phyloP scores from a whole-genome alignment of 2,329 filamentous ascomycete species.

The Alternaria gansuensis region DNA sequence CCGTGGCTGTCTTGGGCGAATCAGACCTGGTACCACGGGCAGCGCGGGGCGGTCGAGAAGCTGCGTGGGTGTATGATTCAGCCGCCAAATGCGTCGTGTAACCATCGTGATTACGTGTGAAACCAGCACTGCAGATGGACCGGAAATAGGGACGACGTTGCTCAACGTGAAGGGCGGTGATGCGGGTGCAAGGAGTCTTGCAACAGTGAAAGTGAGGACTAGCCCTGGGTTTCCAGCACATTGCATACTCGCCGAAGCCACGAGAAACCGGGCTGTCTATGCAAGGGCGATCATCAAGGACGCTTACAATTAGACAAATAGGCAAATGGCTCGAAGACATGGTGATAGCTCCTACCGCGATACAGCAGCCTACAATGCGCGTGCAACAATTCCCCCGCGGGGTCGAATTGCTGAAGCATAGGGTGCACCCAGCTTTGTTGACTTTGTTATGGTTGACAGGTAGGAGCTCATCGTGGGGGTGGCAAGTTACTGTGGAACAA shows the following conservation, averaged over 20 bases:
- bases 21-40: constrained; percentile 8
- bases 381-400: not conserved
- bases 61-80: constrained; percentile 13
- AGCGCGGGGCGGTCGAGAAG: constrained; percentile 6
- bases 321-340: not conserved
- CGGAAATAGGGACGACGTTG: not conserved
- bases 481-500: not conserved
- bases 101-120: constrained; percentile 19
- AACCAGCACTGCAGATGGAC: not conserved
- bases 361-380: constrained; percentile 2
- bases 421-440: not conserved
- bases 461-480: constrained; percentile 5
- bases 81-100: constrained; percentile 21
- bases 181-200: not conserved
- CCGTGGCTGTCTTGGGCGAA: constrained; percentile 10
- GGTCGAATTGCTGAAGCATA: not conserved
- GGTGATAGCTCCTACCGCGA: not conserved
- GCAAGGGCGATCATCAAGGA: constrained; percentile 2
- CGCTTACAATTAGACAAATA: not conserved
- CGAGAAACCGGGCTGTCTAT: not conserved
- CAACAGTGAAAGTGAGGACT: not conserved
- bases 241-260: not conserved
- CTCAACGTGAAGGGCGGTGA: not conserved
- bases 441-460: not conserved
- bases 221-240: not conserved